A percentile compares a stretch with the other conserved stretches of the same genome.
phyloP scores from a whole-genome alignment of 2,329 filamentous ascomycete genomes.

The Lasiodiplodia gonubiensis region DNA sequence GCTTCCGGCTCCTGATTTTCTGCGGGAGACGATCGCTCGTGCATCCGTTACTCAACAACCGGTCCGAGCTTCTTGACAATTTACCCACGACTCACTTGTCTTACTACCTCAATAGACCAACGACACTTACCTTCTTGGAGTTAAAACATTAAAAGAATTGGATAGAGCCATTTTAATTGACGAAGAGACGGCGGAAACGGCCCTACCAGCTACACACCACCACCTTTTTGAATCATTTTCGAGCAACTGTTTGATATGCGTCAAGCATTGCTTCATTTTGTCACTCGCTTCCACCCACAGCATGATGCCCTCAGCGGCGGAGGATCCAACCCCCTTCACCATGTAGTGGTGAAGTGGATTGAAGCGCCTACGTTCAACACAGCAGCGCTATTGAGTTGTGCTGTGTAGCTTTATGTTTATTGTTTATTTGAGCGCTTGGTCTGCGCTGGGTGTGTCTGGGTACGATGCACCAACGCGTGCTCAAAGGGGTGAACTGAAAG shows the following conservation, averaged over 20 bases:
- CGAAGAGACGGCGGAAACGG: conserved; percentile 27
- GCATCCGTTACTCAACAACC: not conserved
- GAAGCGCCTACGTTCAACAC: not conserved
- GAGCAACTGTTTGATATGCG: not conserved
- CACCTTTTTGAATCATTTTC: not conserved
- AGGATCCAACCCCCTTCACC: not conserved
- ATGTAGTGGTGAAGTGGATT: not conserved
- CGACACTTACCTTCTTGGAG: not conserved
- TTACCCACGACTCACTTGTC: not conserved
- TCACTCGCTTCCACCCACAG: not conserved
- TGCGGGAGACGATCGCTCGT: not conserved
- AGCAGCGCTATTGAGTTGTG: not conserved
- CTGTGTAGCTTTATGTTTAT: not conserved
- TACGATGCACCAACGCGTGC: not conserved
- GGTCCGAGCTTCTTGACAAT: conserved; percentile 1
- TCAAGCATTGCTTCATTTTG: not conserved
- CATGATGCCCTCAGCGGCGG: not conserved
- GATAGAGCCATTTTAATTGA: conserved; percentile 28
- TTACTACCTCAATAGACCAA: not conserved
- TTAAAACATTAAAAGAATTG: conserved; percentile 1
- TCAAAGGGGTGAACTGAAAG: not conserved
- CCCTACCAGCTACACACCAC: conserved; percentile 12
- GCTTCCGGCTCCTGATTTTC: not conserved
- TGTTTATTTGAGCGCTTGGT: not conserved
- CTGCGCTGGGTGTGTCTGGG: not conserved